Evolutionary conservation across 495 filamentous ascomycete genomes (phyloP).

Genomic region (Saxispiralis lemnorum): DNA sequence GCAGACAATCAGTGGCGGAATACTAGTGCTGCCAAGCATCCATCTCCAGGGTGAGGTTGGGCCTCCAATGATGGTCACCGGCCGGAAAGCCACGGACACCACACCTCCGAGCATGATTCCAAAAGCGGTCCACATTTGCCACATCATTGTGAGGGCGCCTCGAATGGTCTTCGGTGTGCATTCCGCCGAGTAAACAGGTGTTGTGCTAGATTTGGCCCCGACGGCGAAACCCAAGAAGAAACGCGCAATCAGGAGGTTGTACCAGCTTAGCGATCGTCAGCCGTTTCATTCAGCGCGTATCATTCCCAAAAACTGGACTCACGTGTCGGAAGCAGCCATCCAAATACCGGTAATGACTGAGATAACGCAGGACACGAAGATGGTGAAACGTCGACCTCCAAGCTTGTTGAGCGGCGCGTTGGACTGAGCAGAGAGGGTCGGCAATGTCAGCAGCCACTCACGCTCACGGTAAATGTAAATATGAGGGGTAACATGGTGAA

Average conservation of each 20-base stretch:
- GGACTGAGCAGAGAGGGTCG: too few relatives aligned
- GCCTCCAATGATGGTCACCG: background rate
- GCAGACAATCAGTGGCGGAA: background rate
- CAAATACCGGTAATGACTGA: conserved; percentile 27
- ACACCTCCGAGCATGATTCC: conserved; percentile 23
- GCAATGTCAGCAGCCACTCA: too few relatives aligned
- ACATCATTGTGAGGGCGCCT: conserved; percentile 22
- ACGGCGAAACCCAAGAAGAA: conserved; percentile 44
- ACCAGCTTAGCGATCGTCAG: conserved; percentile 1
- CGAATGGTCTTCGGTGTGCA: conserved; percentile 25
- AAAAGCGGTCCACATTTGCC: conserved; percentile 77
- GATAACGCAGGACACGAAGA: conserved; percentile 55
- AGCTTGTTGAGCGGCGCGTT: conserved; percentile 62
- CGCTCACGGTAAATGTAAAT: too few relatives aligned
- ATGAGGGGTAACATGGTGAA: too few relatives aligned
- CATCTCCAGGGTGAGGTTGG: conserved; percentile 37
- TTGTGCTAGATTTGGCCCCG: conserved; percentile 38
- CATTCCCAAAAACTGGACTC: too few relatives aligned
- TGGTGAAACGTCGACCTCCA: conserved; percentile 67
- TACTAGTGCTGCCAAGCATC: conserved; percentile 16
- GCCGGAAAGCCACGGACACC: background rate
- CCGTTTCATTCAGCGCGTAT: too few relatives aligned
- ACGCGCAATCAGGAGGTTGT: conserved; percentile 27
- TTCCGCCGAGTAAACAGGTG: conserved; percentile 42
- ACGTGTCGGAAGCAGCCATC: background rate